Evolutionary conservation across 1,284 basidiomycete genomes (phyloP).

Genomic region (Trametes polyzona): DNA sequence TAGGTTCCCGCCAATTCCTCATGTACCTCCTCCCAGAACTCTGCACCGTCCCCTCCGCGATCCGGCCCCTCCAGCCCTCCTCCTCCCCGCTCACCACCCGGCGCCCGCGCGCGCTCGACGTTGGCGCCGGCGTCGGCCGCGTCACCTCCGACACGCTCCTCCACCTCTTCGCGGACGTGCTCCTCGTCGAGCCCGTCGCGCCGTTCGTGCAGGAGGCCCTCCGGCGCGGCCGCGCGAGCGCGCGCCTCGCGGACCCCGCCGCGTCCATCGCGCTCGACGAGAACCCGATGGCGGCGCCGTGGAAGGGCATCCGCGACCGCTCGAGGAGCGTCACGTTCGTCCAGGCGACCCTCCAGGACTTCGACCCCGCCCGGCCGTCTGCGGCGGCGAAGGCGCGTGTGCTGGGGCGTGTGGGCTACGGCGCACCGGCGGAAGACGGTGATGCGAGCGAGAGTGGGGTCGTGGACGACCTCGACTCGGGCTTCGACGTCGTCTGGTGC

Average conservation of each 20-base stretch:
- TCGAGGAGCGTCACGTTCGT: slow-evolving; percentile 84
- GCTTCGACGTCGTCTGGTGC: slow-evolving; percentile 88
- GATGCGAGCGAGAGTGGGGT: slow-evolving; percentile 12
- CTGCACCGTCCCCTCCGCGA: slow-evolving; percentile 72
- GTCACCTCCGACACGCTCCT: slow-evolving; percentile 87
- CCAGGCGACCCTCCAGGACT: slow-evolving; percentile 75
- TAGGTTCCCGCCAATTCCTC: slow-evolving; percentile 86
- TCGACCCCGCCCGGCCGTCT: slow-evolving; percentile 64
- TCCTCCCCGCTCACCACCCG: slow-evolving; percentile 27
- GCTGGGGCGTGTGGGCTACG: slow-evolving; percentile 63
- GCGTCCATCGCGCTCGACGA: slow-evolving; percentile 4
- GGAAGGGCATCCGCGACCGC: slow-evolving; percentile 70
- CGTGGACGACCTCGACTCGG: slow-evolving; percentile 39
- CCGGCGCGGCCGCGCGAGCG: slow-evolving; percentile 48
- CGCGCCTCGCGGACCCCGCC: slow-evolving; percentile 6
- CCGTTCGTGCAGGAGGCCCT: slow-evolving; percentile 78
- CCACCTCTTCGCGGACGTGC: slow-evolving; percentile 82
- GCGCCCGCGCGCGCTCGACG: slow-evolving; percentile 80
- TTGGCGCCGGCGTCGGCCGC: slow-evolving; percentile 90
- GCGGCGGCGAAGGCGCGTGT: slow-evolving; percentile 40
- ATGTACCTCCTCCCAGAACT: slow-evolving; percentile 81
- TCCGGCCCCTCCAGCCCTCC: slow-evolving; percentile 41
- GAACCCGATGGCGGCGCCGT: slow-evolving; percentile 39
- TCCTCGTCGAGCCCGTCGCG: slow-evolving; percentile 85
- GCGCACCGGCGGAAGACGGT: slow-evolving; percentile 37